Evolutionary conservation across 345 rosid genomes (phyloP).

Genomic region (Linum lewisii): DNA sequence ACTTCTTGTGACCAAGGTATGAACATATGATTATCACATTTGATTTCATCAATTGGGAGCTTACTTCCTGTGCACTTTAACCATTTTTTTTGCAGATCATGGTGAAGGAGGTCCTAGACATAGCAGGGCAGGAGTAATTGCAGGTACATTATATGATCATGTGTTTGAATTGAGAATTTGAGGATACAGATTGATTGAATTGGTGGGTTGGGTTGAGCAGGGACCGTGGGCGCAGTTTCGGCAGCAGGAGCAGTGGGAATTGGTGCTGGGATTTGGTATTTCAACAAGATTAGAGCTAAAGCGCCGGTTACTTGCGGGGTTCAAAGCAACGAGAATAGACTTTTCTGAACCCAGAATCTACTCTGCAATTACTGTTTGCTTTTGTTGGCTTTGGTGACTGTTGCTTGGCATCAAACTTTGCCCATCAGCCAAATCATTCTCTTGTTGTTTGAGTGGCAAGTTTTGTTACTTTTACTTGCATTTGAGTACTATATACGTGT

Average conservation of each 20-base stretch:
- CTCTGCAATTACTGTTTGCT: too few species aligned
- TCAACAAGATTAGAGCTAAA: constrained; percentile 67
- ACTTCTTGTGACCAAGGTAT: constrained; percentile 55
- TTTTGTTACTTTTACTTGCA: too few species aligned
- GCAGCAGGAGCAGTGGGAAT: constrained; percentile 66
- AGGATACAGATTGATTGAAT: too few species aligned
- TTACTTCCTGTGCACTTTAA: too few species aligned
- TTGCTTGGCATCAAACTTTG: too few species aligned
- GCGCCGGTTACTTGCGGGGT: constrained; percentile 87
- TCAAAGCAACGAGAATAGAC: constrained; percentile 75
- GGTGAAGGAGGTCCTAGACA: constrained; percentile 14
- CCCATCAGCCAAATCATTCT: too few species aligned
- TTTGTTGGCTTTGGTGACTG: too few species aligned
- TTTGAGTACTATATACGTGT: too few species aligned
- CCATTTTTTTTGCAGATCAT: constrained; percentile 27
- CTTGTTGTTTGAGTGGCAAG: too few species aligned
- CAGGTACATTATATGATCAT: constrained; percentile 26
- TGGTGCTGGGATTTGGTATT: constrained; percentile 68
- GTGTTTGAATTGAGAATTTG: too few species aligned
- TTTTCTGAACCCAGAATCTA: constrained; percentile 51
- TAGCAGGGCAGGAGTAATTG: constrained; percentile 34
- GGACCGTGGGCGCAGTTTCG: constrained; percentile 62
- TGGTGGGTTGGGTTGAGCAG: constrained; percentile 23
- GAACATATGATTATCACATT: too few species aligned
- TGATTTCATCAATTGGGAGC: neutral